Evolutionary conservation across 352 stramenopile species (phyloP), one percentile per base, ranked within the genome.

Genomic region (Phytophthora tentaculata): DNA sequence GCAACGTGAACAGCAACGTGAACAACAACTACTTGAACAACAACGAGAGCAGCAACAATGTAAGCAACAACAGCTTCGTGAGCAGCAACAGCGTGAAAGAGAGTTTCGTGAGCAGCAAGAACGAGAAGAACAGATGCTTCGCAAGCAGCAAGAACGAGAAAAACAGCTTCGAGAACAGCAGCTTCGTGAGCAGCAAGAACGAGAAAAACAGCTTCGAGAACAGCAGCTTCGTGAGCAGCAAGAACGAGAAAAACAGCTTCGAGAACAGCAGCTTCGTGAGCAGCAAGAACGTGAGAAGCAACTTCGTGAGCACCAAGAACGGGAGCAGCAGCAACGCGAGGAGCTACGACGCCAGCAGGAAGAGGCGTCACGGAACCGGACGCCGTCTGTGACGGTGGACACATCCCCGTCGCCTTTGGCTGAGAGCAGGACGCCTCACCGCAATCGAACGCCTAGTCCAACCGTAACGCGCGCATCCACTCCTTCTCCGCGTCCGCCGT

Each of bases 301-400:
- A 14, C 23, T 50, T 8, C 55, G 41, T 10, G 54, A 70, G 22
- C 26, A 64, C 9, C 51, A 72, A n/a, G 50, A 71, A 44, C 54
- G 58, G 10, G 60, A 76, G 8, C 43, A 67, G 16, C 52, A 71
- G n/a, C 67, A 58, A 26, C 64, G 69, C 13, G 53, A 74, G 17
- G 35, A 68, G 20, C 35, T 57, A 23, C 32, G 39, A n/a, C 66
- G 23, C 13, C 57, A 76, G 43, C 55, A 79, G 6, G 69, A 76
- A 45, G 12, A 17, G 20, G 56, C 45, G 13, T 41, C 32, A 20
- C 45, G 65, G 49, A 72, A 71, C 17, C 54, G 69, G 19, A 81
- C 76, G 6, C 61, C 76, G 26, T 84, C 78, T 1, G 58, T 85
- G 20, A 76, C 64, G 10, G 64, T 77, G 19, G 78, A 84, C 45